Evolutionary conservation across 2,329 filamentous ascomycete species (phyloP).

Genomic region (Zasmidium angulare): DNA sequence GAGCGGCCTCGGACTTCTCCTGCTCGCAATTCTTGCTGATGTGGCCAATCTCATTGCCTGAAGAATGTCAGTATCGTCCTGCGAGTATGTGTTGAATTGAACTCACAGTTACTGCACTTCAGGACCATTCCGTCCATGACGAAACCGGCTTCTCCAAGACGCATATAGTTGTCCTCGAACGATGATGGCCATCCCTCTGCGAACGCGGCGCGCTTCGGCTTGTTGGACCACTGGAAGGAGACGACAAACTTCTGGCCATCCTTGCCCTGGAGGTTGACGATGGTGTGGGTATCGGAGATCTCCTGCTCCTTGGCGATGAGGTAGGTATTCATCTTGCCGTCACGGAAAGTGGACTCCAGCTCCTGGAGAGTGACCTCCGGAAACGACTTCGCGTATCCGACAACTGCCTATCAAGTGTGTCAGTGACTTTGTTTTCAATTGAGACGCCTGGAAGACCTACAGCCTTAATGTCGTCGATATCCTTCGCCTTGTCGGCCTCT

Average conservation of each 20-base stretch:
- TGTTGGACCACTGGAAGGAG: constrained; percentile 48
- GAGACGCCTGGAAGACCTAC: constrained; percentile 34
- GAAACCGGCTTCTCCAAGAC: constrained; percentile 53
- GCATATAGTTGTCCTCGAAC: constrained; percentile 52
- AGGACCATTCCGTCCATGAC: constrained; percentile 51
- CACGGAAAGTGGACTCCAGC: constrained; percentile 62
- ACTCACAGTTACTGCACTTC: constrained; percentile 52
- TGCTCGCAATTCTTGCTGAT: constrained; percentile 47
- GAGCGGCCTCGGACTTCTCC: constrained; percentile 42
- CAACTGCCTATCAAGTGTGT: constrained; percentile 30
- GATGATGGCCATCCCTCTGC: constrained; percentile 50
- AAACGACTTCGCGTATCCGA: constrained; percentile 60
- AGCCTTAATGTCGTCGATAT: constrained; percentile 64
- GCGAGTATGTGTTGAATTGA: background rate
- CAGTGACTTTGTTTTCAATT: background rate
- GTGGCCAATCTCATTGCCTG: constrained; percentile 43
- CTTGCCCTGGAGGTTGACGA: constrained; percentile 72
- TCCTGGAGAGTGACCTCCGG: constrained; percentile 60
- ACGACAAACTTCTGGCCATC: constrained; percentile 52
- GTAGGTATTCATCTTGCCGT: constrained; percentile 55
- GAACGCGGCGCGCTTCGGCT: constrained; percentile 49
- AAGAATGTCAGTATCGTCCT: background rate
- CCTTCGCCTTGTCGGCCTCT: constrained; percentile 53
- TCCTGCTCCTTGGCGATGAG: constrained; percentile 62
- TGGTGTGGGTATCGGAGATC: constrained; percentile 59